Evolutionary conservation across 257 asterid genomes (phyloP), one percentile per base, ranked within the genome.

Genomic region (Solanum phureja): DNA sequence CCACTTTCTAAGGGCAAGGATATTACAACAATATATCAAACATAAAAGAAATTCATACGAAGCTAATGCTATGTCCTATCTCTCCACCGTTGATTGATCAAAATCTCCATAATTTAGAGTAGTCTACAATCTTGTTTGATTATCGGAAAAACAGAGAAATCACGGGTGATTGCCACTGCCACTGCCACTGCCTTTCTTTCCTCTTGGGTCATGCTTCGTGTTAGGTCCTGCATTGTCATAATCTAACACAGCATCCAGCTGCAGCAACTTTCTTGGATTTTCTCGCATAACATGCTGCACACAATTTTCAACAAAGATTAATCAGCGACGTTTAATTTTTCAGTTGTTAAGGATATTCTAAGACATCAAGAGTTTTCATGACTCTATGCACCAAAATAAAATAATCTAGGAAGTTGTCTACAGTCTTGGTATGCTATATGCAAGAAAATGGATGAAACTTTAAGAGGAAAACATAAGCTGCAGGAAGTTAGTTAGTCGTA

Each of bases 211-310:
- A 69, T 96, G 98, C 93, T 88, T 94, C 5, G 90, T 92, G 81
- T 95, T 96, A 19, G 98, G 91, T 7, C 97, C 95, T 1, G 98
- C 93, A 23, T 93, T 86, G 58, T 93, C 98, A 23, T 96, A 96
- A 90, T 96, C 99, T 62, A 93, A 86, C 62, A 91, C 88, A 2
- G 85, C 76, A 10, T 90, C 90, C 6, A 89, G 21, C 83, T 76
- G 88, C 66, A 93, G 33, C 9, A 93, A 91, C 91, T 95, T 96
- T 40, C 34, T 60, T 84, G 58, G 60, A n/a, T 40, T 76, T 77
- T n/a, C 84, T 40, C 62, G n/a, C 37, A 40, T 10, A 35, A 74
- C 52, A 74, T 74, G 31, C 82, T 74, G 11, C 49, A 74, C 82
- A 74, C 6, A 74, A 35, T 35, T 74, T 74, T 13, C 35, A 40